Evolutionary conservation across 331 rosid species (phyloP).

Genomic region (Arachis monticola): DNA sequence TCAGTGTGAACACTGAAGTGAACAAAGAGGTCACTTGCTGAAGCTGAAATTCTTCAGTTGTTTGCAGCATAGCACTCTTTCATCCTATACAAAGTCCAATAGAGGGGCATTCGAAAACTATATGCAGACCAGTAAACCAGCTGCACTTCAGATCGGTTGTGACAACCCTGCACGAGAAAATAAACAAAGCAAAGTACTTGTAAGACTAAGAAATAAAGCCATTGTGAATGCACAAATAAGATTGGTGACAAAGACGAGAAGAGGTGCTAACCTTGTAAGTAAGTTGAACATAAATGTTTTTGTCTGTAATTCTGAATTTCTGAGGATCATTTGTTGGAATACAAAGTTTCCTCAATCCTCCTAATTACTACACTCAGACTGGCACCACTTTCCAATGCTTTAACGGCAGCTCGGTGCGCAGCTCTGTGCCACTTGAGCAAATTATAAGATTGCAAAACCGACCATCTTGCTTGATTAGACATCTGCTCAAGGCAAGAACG

Average conservation of each 20-base stretch:
- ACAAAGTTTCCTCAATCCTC: conserved; percentile 80
- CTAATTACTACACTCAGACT: conserved; percentile 74
- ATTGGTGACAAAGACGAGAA: not conserved
- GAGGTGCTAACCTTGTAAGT: conserved; percentile 42
- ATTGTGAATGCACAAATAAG: not conserved
- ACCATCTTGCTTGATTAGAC: conserved; percentile 99
- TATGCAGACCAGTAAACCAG: conserved; percentile 18
- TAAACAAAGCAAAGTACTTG: conserved; percentile 29
- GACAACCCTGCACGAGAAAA: conserved; percentile 33
- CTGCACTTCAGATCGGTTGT: not conserved
- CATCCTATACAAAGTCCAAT: not conserved
- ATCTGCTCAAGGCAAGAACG: conserved; percentile 55
- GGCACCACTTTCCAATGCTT: conserved; percentile 81
- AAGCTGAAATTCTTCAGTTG: conserved; percentile 23
- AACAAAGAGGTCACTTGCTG: conserved; percentile 34
- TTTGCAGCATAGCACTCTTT: conserved; percentile 16
- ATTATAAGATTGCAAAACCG: conserved; percentile 91
- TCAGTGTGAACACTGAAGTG: not conserved
- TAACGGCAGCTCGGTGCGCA: conserved; percentile 83
- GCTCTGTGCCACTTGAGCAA: conserved; percentile 88
- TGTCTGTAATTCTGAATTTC: conserved; percentile 1
- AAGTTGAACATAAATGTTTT: conserved; percentile 18
- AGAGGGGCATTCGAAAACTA: not conserved
- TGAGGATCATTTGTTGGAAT: conserved; percentile 40
- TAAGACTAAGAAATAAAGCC: not conserved